These are phyloP conservation scores for Chytriomyces sp. DNA, from an alignment of 192 early-diverging fungal species.

Conservation along the genomic window DNA sequence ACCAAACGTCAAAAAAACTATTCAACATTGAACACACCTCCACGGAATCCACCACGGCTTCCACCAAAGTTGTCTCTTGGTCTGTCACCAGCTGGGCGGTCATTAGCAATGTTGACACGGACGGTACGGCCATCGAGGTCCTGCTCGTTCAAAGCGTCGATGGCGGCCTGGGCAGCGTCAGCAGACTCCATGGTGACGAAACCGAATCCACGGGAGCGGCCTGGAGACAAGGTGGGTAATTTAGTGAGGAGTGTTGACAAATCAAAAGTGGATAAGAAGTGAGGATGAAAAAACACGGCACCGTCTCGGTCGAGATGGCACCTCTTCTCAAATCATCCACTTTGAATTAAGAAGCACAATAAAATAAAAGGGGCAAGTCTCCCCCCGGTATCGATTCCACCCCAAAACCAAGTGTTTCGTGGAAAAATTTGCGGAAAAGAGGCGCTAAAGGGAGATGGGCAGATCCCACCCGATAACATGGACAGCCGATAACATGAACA, in stretches of 20 bases:
- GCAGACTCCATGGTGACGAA: conserved; percentile 71
- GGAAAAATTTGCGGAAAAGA: neutral
- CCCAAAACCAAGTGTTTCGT: neutral
- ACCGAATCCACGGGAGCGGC: conserved; percentile 85
- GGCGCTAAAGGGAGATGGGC: neutral
- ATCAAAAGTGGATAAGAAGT: neutral
- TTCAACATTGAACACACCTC: neutral
- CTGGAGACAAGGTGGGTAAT: conserved; percentile 37
- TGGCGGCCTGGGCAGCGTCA: conserved; percentile 57
- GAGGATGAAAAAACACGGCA: neutral
- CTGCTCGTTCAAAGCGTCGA: conserved; percentile 66
- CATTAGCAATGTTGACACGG: conserved; percentile 75
- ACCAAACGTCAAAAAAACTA: neutral
- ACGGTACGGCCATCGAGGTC: conserved; percentile 84
- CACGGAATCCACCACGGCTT: conserved; percentile 42
- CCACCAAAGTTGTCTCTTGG: conserved; percentile 32
- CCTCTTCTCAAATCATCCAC: neutral
- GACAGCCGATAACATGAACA: too few relatives aligned
- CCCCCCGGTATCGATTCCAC: neutral
- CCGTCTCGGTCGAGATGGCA: neutral
- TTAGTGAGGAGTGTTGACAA: neutral
- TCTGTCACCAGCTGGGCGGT: conserved; percentile 41
- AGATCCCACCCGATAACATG: too few relatives aligned
- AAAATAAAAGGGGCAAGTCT: neutral
- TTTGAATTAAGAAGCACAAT: neutral